These are phyloP conservation scores for Rhododendron williamsianum DNA, from an alignment of 148 eudicot genomes.

Conservation along the genomic window DNA sequence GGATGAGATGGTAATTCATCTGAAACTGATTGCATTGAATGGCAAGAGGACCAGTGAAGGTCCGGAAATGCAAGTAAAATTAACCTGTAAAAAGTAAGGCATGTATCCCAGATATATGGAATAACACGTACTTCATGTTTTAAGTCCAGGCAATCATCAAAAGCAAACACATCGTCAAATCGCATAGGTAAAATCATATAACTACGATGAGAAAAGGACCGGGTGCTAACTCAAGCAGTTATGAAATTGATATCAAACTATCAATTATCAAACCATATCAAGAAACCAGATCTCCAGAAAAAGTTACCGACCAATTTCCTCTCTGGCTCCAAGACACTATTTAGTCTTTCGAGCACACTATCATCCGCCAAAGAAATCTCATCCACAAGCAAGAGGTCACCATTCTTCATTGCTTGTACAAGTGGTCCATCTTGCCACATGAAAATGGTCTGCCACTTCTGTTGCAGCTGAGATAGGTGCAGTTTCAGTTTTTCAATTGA, in stretches of 20 bases:
- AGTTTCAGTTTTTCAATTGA: slow-evolving; percentile 31
- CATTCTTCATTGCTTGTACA: slow-evolving; percentile 87
- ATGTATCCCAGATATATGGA: background rate
- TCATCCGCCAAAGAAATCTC: slow-evolving; percentile 99
- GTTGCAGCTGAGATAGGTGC: slow-evolving; percentile 49
- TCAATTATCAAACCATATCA: background rate
- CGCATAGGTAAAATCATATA: background rate
- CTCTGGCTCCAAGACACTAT: slow-evolving; percentile 96
- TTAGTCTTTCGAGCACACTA: slow-evolving; percentile 90
- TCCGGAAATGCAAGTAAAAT: background rate
- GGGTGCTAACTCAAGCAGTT: background rate
- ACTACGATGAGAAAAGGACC: background rate
- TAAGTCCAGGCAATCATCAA: background rate
- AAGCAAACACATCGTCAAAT: background rate
- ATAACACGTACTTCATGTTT: background rate
- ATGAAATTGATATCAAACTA: background rate
- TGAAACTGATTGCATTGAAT: background rate
- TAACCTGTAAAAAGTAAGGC: background rate
- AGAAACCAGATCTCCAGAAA: background rate
- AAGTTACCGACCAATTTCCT: slow-evolving; percentile 71
- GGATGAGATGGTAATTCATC: background rate
- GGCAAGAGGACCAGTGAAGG: background rate
- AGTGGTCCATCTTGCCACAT: slow-evolving; percentile 97
- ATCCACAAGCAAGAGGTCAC: slow-evolving; percentile 86
- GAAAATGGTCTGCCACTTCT: slow-evolving; percentile 85